Percentiles rank a stretch among this genome's conserved stretches.
phyloP scores from a whole-genome alignment of 495 filamentous ascomycete species.

The Penicillium cosmopolitanum region DNA sequence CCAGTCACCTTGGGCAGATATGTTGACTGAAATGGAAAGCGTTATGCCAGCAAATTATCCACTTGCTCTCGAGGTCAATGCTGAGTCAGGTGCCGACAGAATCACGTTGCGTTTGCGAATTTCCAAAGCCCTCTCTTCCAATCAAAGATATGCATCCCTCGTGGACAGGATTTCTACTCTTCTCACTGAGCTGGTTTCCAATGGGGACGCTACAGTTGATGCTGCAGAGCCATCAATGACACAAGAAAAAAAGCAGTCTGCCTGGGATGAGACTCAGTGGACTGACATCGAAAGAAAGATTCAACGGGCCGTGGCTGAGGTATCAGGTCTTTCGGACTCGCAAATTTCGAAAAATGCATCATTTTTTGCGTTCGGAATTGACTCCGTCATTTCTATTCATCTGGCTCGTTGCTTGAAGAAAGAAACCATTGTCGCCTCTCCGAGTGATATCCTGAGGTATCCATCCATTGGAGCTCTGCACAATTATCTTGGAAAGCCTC shows the following conservation, averaged over 20 bases:
- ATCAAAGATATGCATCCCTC: not conserved
- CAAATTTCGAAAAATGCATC: not conserved
- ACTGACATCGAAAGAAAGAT: not conserved
- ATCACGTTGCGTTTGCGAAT: conserved; percentile 26
- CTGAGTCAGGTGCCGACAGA: conserved; percentile 20
- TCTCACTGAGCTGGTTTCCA: not conserved
- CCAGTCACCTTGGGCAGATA: not conserved
- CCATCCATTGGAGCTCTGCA: conserved; percentile 25
- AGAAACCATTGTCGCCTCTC: conserved; percentile 24
- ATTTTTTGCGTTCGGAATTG: conserved; percentile 1
- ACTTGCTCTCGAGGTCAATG: conserved; percentile 28
- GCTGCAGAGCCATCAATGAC: not conserved
- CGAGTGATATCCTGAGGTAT: conserved; percentile 31
- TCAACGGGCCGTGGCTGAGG: not conserved
- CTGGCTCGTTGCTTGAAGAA: conserved; percentile 14
- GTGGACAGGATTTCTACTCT: not conserved
- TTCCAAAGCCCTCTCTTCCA: not conserved
- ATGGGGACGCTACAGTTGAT: not conserved
- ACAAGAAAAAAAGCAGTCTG: not conserved
- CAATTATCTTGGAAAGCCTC: conserved; percentile 10
- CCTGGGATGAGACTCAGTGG: not conserved
- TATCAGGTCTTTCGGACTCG: not conserved
- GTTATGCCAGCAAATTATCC: conserved; percentile 29
- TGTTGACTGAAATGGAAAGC: conserved; percentile 27
- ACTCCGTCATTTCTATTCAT: not conserved